Percentiles rank a stretch among this genome's conserved stretches.
phyloP scores from a whole-genome alignment of 2,329 filamentous ascomycete genomes.

The Apiospora pterosperma region DNA sequence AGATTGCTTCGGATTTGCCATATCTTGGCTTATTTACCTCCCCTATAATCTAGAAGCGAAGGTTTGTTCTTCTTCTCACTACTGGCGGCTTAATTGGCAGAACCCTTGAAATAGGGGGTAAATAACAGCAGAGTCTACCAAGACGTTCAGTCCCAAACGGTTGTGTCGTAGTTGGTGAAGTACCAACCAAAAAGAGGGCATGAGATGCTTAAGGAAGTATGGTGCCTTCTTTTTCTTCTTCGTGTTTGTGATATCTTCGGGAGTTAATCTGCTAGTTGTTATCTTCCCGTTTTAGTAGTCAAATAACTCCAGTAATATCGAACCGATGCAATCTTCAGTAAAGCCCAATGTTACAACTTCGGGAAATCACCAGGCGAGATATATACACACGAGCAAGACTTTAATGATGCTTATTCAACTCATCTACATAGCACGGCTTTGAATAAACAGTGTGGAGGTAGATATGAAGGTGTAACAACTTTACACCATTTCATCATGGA shows the following conservation, averaged over 20 bases:
- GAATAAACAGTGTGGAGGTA: no score
- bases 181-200: no score
- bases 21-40: background rate
- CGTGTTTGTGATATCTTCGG: background rate
- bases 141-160: background rate
- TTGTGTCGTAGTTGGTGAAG: background rate
- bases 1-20: background rate
- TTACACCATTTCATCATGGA: background rate
- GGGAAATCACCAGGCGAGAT: background rate
- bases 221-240: background rate
- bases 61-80: no score
- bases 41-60: background rate
- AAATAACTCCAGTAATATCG: no score
- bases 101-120: background rate
- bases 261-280: no score
- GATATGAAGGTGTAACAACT: background rate
- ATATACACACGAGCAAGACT: no score
- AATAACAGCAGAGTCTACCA: background rate
- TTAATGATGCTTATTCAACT: no score
- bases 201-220: background rate
- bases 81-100: no score
- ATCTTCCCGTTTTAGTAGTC: no score
- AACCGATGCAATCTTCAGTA: background rate
- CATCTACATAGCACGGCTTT: no score
- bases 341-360: background rate